Percentiles rank a stretch among this genome's conserved stretches.
phyloP scores from a whole-genome alignment of 495 filamentous ascomycete genomes.

The Lasiosphaeriaceae sp. region DNA sequence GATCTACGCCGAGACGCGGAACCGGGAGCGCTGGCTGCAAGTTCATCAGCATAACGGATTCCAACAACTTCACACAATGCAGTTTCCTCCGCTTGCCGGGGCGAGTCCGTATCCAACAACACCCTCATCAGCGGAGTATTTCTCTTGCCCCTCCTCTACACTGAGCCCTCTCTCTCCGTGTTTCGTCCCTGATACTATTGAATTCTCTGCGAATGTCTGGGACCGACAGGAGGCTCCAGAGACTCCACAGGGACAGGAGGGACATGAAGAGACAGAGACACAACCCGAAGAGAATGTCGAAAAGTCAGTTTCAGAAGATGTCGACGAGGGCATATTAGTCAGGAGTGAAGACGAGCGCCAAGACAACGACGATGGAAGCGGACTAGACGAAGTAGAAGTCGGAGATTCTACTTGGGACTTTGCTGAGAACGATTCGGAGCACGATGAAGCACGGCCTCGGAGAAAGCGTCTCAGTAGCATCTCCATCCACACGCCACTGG shows the following conservation, averaged over 20 bases:
- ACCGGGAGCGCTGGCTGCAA: conserved; percentile 31
- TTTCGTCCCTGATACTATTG: conserved; percentile 6
- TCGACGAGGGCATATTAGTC: not conserved
- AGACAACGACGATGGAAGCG: not conserved
- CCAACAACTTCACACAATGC: not conserved
- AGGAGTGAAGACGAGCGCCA: no score
- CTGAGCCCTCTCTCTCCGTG: conserved; percentile 12
- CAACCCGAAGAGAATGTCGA: not conserved
- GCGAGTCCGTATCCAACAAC: not conserved
- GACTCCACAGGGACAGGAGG: not conserved
- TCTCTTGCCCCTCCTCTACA: not conserved
- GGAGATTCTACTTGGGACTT: not conserved
- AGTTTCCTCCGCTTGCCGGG: not conserved
- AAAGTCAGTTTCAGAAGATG: not conserved
- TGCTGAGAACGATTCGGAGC: not conserved
- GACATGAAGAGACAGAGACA: no score
- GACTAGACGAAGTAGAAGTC: not conserved
- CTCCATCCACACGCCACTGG: conserved; percentile 4
- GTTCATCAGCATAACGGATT: conserved; percentile 21
- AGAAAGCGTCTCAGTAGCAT: not conserved
- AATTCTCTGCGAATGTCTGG: conserved; percentile 18
- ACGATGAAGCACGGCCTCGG: not conserved
- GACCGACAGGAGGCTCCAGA: not conserved
- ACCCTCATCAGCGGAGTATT: not conserved
- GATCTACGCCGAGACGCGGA: conserved; percentile 40